Evolutionary conservation across 78 protist genomes (phyloP), one percentile per base, ranked within the genome.

Genomic region (Polysphondylium violaceum): DNA sequence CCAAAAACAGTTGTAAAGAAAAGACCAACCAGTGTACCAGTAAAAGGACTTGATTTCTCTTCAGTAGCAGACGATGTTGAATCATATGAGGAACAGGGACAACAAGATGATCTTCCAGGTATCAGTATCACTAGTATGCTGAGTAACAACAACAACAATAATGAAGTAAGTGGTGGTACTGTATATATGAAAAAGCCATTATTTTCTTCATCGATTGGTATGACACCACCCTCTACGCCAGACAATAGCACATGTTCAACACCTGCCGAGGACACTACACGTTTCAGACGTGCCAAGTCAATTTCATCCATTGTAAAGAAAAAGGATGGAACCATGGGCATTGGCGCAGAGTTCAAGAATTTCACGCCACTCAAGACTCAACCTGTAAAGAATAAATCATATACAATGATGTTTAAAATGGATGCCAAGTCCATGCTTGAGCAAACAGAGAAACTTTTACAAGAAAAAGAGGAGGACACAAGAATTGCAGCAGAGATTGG

Each of bases 401-500:
- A 38, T 17, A 83, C 91, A 1, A 67, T 83, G 79, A 67, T 69
- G 79, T 83, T 83, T 40, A 83, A 83, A 36, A 21, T 83, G 19
- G 91, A 83, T 43, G 31, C n/a, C 0, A 83, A 83, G 23, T 35
- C 68, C 9, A 83, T 68, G 1, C 43, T 83, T 14, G 91, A 83
- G 17, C 76, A 83, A 51, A 69, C 91, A 19, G 77, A 83, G 16
- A 83, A 83, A 58, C 72, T 83, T 11, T 63, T 83, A 8, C 51
- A 69, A 21, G 91, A 83, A 29, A 83, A 83, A 33, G 91, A 83
- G 16, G 76, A 83, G 19, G 91, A 83, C 19, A 83, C 91, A 0
- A 50, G 91, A 59, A 44, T 83, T 3, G 91, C 91, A 6, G 91
- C 91, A 9, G 91, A 83, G 16, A 83, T 83, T 71, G 91, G 91